Evolutionary conservation across 1,284 basidiomycete genomes (phyloP), one percentile per base, ranked within the genome.

Genomic region (Irpex sp.): DNA sequence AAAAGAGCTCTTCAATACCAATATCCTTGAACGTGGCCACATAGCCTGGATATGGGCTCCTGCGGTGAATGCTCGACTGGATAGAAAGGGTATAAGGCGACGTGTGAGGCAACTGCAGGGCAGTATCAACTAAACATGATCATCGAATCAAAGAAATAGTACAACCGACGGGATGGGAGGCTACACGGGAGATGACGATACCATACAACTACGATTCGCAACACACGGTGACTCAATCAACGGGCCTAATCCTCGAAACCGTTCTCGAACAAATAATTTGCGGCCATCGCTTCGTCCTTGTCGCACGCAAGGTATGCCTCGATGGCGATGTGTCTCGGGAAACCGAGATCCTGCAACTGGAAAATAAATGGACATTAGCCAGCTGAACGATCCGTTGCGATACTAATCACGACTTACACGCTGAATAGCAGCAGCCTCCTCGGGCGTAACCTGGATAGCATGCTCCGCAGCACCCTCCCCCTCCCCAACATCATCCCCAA

Each of bases 261-360:
- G 65, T 79, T 76, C 68, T 96, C 94, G 70, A 96, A 96, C 71
- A 96, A 77, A 72, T 89, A 96, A 73, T 96, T 97, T 19, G 96
- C 96, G 1, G 96, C 94, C 51, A 96, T 78, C 75, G 97, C 94
- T 77, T 98, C 96, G 73, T 98, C 94, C 83, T 93, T 96, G 76
- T 95, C 96, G 76, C 95, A 97, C 4, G 89, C 89, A 77, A 95
- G 85, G 78, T 93, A 98, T 0, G 96, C 96, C 75, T 97, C 87
- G 52, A 94, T 78, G 4, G 84, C 95, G 0, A 81, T 79, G 59
- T 94, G 83, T 55, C 93, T 83, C 21, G 91, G 77, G 76, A 98
- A 98, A 1, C 96, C 96, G 61, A 98, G 86, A 1, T 81, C 89
- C 76, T 94, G 86, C 65, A 98, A 81, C 91, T 96, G 66, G 11